Evolutionary conservation across 139 green algal species (phyloP).

Genomic region (Auxenochlorella protothecoides): DNA sequence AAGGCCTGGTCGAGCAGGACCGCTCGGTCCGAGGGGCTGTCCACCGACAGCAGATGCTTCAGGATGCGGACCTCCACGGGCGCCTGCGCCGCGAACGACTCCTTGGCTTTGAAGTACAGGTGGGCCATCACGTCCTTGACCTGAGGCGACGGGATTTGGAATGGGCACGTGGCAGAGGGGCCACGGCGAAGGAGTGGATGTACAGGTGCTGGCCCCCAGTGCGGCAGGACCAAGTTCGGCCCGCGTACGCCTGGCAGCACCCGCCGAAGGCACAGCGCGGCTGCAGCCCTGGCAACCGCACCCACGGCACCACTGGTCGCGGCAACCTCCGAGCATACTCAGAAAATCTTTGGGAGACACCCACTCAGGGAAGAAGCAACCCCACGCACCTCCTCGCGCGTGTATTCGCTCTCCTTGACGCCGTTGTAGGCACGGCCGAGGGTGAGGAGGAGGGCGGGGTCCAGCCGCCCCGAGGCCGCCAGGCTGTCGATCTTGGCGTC

Average conservation of each 20-base stretch:
- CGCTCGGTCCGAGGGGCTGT: conserved; percentile 33
- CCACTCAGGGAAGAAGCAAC: neutral
- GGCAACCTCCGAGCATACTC: neutral
- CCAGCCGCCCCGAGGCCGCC: conserved; percentile 36
- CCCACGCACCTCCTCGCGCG: conserved; percentile 44
- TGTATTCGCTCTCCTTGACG: conserved; percentile 57
- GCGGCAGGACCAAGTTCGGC: too few relatives aligned
- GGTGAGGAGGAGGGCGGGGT: conserved; percentile 68
- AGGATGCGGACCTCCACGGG: conserved; percentile 73
- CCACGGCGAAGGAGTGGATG: too few relatives aligned
- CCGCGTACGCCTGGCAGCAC: too few relatives aligned
- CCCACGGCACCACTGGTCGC: neutral
- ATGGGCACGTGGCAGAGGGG: too few relatives aligned
- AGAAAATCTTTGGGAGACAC: neutral
- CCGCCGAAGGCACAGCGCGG: neutral
- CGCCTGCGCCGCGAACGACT: conserved; percentile 47
- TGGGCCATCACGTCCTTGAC: conserved; percentile 74
- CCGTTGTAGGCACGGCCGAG: conserved; percentile 69
- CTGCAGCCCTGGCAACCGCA: neutral
- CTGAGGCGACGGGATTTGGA: conserved; percentile 1
- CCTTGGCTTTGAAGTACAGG: conserved; percentile 71
- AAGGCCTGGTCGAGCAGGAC: conserved; percentile 56
- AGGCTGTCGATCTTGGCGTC: conserved; percentile 65
- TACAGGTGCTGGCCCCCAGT: too few relatives aligned
- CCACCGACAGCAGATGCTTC: conserved; percentile 58